Evolutionary conservation across 306 rosid genomes (phyloP).

Genomic region (Cucurbita pepo): DNA sequence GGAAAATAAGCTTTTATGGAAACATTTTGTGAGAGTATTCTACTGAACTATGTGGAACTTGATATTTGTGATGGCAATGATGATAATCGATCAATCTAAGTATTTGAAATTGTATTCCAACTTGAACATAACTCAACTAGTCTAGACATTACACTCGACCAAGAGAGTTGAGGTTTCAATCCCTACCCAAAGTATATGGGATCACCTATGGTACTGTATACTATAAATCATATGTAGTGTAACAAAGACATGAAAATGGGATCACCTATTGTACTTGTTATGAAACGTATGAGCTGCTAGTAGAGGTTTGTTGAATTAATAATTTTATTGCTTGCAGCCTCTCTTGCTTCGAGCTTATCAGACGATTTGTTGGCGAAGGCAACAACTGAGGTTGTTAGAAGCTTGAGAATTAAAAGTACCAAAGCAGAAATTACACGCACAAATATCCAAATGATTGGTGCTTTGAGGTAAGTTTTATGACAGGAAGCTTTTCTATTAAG

Average conservation of each 20-base stretch:
- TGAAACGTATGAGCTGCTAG: neutral
- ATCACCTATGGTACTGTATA: no score
- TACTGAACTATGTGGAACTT: neutral
- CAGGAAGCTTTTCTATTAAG: neutral
- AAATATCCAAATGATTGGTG: constrained; percentile 96
- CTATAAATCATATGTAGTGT: neutral
- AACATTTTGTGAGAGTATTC: no score
- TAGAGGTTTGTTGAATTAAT: neutral
- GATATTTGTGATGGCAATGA: neutral
- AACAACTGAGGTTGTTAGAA: constrained; percentile 55
- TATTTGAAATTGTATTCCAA: neutral
- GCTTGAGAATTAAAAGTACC: constrained; percentile 49
- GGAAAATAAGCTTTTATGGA: no score
- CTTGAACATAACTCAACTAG: neutral
- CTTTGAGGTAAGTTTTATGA: constrained; percentile 54
- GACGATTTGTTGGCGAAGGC: constrained; percentile 85
- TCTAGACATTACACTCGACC: neutral
- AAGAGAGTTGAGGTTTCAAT: neutral
- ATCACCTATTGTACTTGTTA: neutral
- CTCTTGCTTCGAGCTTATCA: constrained; percentile 85
- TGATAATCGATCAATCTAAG: neutral
- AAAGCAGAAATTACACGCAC: constrained; percentile 79
- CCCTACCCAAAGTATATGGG: no score
- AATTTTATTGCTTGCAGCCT: constrained; percentile 41
- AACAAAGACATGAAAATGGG: neutral